phyloP scores from a whole-genome alignment of 2,329 filamentous ascomycete genomes.

The Microdochium nivale region DNA sequence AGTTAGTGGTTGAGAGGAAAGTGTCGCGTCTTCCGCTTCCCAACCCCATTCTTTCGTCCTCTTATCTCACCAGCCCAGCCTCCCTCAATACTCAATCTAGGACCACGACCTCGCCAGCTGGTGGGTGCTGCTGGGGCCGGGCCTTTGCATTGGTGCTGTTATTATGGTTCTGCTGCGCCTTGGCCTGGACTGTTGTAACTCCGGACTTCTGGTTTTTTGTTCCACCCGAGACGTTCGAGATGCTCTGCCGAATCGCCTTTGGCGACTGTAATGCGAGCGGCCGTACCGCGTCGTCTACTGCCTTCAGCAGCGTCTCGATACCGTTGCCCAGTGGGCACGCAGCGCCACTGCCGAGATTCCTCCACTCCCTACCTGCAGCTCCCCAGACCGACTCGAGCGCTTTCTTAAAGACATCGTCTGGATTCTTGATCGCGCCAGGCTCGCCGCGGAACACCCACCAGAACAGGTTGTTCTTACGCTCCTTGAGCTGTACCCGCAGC shows the following conservation, averaged over 20 bases:
- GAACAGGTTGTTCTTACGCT: constrained; percentile 36
- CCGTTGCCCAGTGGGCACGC: constrained; percentile 29
- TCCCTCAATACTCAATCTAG: neutral
- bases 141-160: neutral
- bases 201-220: constrained; percentile 1
- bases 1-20: neutral
- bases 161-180: constrained; percentile 9
- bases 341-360: constrained; percentile 28
- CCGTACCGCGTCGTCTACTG: constrained; percentile 37
- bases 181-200: constrained; percentile 7
- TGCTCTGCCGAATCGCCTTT: constrained; percentile 12
- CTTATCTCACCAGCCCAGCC: neutral
- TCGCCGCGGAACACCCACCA: constrained; percentile 40
- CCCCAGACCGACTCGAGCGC: constrained; percentile 17
- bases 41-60: constrained; percentile 1
- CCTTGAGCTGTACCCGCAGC: constrained; percentile 42
- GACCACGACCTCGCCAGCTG: neutral
- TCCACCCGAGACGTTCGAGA: constrained; percentile 7
- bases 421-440: constrained; percentile 8
- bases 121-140: neutral
- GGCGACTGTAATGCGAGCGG: constrained; percentile 20
- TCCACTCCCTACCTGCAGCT: constrained; percentile 16
- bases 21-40: constrained; percentile 2
- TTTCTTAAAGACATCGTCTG: constrained; percentile 19
- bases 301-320: constrained; percentile 34